These are phyloP conservation scores for Lyophyllum atratum DNA, from an alignment of 768 basidiomycete genomes.

Conservation along the genomic window DNA sequence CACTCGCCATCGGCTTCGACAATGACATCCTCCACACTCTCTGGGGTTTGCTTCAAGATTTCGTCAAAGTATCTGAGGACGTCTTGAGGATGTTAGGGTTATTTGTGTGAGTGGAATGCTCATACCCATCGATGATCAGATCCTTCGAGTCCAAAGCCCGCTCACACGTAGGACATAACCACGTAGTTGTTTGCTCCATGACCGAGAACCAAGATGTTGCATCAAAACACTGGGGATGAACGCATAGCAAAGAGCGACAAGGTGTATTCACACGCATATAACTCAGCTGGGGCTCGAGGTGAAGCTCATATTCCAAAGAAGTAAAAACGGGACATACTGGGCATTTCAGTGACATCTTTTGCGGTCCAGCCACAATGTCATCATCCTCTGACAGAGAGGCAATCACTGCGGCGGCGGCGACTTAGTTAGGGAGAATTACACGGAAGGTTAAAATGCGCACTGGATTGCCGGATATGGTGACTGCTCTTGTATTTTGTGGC, in stretches of 20 bases:
- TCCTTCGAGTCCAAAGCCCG: slow-evolving; percentile 75
- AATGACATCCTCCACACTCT: slow-evolving; percentile 87
- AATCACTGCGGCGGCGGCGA: slow-evolving; percentile 48
- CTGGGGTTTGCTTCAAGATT: slow-evolving; percentile 77
- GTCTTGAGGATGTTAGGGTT: neutral
- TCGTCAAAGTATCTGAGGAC: slow-evolving; percentile 79
- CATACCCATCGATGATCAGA: slow-evolving; percentile 89
- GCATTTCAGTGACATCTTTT: slow-evolving; percentile 91
- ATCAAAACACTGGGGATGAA: slow-evolving; percentile 95
- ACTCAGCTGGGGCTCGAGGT: slow-evolving; percentile 58
- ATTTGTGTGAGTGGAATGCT: neutral
- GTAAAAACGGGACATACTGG: slow-evolving; percentile 61
- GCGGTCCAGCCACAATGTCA: slow-evolving; percentile 87
- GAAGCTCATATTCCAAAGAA: neutral
- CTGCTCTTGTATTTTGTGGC: slow-evolving; percentile 65
- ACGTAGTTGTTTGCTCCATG: slow-evolving; percentile 96
- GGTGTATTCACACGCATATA: slow-evolving; percentile 85
- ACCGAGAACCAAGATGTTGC: slow-evolving; percentile 91
- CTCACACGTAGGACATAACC: slow-evolving; percentile 94
- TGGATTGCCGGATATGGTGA: slow-evolving; percentile 64
- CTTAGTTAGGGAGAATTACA: slow-evolving; percentile 11
- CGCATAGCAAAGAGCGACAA: slow-evolving; percentile 83
- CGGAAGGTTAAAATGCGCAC: slow-evolving; percentile 41
- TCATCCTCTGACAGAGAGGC: slow-evolving; percentile 70
- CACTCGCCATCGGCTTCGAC: slow-evolving; percentile 95